Conservation (phyloP, 1,139 yeast species). For the Pichia sp. region DNA sequence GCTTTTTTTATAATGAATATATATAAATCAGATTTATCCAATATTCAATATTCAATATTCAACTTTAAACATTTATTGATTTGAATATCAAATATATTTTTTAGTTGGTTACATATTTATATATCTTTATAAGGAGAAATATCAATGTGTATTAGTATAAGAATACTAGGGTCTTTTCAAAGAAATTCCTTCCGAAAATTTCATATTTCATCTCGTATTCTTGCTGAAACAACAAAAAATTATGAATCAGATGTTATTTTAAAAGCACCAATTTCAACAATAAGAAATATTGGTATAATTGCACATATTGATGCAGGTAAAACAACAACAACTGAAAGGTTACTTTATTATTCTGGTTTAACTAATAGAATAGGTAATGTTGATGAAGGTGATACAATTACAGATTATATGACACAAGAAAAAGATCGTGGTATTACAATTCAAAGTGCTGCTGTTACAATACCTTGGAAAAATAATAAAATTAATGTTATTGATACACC, state of each 20-base stretch:
- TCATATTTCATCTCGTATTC: too few relatives aligned
- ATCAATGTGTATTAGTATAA: too few relatives aligned
- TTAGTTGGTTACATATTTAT: too few relatives aligned
- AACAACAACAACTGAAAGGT: slow-evolving; percentile 84
- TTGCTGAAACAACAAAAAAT: not conserved
- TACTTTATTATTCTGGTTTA: slow-evolving; percentile 82
- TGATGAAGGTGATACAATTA: slow-evolving; percentile 94
- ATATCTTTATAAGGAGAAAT: too few relatives aligned
- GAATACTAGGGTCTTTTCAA: too few relatives aligned
- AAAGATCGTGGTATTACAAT: slow-evolving; percentile 92
- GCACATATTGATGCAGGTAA: slow-evolving; percentile 92
- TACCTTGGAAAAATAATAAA: slow-evolving; percentile 73
- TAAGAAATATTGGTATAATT: slow-evolving; percentile 72
- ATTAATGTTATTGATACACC: slow-evolving; percentile 94
- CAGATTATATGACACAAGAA: slow-evolving; percentile 87
- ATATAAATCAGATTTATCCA: too few relatives aligned
- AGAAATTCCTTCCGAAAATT: not conserved
- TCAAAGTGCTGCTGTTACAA: slow-evolving; percentile 91
- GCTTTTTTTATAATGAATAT: too few relatives aligned
- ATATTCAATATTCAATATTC: too few relatives aligned
- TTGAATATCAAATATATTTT: too few relatives aligned
- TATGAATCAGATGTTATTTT: slow-evolving; percentile 18
- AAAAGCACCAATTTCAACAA: slow-evolving; percentile 27
- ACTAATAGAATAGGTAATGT: slow-evolving; percentile 83
- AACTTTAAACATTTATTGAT: too few relatives aligned